Evolutionary conservation across 768 basidiomycete species (phyloP), one percentile per base, ranked within the genome.

Genomic region (Sutorius australiensis): DNA sequence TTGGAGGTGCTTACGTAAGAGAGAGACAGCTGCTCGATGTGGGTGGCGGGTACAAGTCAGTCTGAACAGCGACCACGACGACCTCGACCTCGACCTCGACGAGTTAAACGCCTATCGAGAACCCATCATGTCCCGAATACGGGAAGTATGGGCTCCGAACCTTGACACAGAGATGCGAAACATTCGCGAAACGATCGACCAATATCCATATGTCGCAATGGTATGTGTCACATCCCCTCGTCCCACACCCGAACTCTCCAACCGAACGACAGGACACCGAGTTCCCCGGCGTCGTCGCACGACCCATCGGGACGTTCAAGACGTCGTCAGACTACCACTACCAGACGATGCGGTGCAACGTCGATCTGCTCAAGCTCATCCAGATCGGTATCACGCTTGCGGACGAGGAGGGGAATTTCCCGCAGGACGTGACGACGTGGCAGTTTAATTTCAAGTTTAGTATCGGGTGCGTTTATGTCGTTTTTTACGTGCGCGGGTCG

Each of bases 271-370:
- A 98, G 95, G 95, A 99, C 70, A 98, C 97, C 48, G 97, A 99
- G 69, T 98, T 98, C 70, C 97, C 97, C 32, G 97, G 97, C 9
- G 94, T 98, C 39, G 97, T 99, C 50, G 97, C 95, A 3, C 83
- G 97, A 17, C 97, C 97, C 3, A 95, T 99, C 63, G 97, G 97
- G 6, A 78, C 85, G 32, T 98, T 98, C 79, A 93, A 92, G 70
- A 95, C 94, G 0, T 92, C 93, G 11, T 93, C 93, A 19, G 97
- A 99, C 73, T 98, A 98, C 67, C 95, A 98, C 72, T 99, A 98
- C 72, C 97, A 99, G 72, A 99, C 97, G 2, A 95, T 99, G 89
- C 87, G 97, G 55, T 97, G 95, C 75, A 99, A 99, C 72, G 97
- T 98, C 64, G 97, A 99, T 79, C 77, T 98, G 45, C 80, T 99